Base-by-base conservation (phyloP, 2,329 filamentous ascomycete species). In the Aspergillus fumigatiaffinis region DNA sequence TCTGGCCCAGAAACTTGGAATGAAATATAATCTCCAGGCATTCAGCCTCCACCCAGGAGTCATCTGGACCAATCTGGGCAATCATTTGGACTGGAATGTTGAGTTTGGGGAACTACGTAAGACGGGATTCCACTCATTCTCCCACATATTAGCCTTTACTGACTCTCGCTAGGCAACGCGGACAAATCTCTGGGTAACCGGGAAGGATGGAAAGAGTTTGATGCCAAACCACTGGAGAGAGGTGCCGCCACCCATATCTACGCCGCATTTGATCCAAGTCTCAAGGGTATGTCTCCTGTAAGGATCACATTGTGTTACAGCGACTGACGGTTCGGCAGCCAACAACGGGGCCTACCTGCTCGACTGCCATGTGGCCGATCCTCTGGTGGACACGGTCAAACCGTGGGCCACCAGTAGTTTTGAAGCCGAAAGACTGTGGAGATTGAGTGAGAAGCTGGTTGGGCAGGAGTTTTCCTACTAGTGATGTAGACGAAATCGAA, bases 391-490 rank as follows among this genome's bases (percentile, higher is more conserved):
- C 9, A 66, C 68, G 0, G 74, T 74, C 6, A 65, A 61, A 35
- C 56, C 63, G 7, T 66, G 65, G 61, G 64, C 64, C 17, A 66
- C 59, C 4, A 64, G 60, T 35, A 60, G 52, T n/a, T 51, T 66
- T 38, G 67, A 70, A n/a, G 77, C 74, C 1, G 74, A 78, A 41
- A 74, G 70, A 52, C 57, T 81, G 35, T 82, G 79, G 78, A 71
- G 72, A 52, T 60, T 80, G 48, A 80, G 77, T 49, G 79, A 82
- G 64, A 68, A 74, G 52, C 61, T 80, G 23, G 74, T 79, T 3
- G 71, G 71, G 1, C 66, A 75, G 53, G 67, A 71, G 38, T 79
- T 79, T 28, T 25, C 49, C 21, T 67, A 66, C 53, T 62, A 38
- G 51, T 9, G 21, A 44, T n/a, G 12, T 26, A 6, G 25, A 26